These are phyloP conservation scores for Didymosphaeria variabile DNA, from an alignment of 2,329 filamentous ascomycete species.

Conservation along the genomic window DNA sequence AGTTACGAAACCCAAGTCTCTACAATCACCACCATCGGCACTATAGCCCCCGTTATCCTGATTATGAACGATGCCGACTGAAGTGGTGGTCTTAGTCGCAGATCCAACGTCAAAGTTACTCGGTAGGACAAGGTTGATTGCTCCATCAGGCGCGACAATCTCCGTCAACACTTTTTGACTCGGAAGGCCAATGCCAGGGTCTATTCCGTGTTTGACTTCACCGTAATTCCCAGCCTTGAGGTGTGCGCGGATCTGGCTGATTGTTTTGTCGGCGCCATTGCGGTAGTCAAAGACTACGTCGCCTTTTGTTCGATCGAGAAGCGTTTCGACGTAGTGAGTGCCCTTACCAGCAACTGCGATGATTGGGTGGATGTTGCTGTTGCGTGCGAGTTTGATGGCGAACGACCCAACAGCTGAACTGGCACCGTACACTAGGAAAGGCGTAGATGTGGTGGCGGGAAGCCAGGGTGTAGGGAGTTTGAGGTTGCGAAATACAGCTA, in stretches of 20 bases:
- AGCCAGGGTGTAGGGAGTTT: slow-evolving; percentile 50
- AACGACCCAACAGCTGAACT: slow-evolving; percentile 46
- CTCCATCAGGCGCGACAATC: background rate
- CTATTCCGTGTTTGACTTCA: background rate
- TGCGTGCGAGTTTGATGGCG: slow-evolving; percentile 45
- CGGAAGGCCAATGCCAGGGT: background rate
- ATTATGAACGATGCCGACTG: background rate
- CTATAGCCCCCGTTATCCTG: background rate
- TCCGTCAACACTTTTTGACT: background rate
- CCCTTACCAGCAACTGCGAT: slow-evolving; percentile 47
- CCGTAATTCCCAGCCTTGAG: background rate
- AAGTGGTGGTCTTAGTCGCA: background rate
- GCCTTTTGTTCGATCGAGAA: slow-evolving; percentile 44
- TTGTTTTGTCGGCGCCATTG: slow-evolving; percentile 55
- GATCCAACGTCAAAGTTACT: slow-evolving; percentile 4
- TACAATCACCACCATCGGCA: background rate
- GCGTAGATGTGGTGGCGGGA: slow-evolving; percentile 20
- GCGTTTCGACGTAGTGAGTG: slow-evolving; percentile 36
- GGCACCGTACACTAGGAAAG: slow-evolving; percentile 47
- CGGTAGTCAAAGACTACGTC: slow-evolving; percentile 60
- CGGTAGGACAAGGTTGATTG: slow-evolving; percentile 1
- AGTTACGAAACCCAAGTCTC: background rate
- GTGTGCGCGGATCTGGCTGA: background rate
- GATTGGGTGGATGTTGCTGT: slow-evolving; percentile 48
- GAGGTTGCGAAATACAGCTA: slow-evolving; percentile 52